Evolutionary conservation across 176 grass and related monocot species (phyloP).

Genomic region (Carex littledalei): DNA sequence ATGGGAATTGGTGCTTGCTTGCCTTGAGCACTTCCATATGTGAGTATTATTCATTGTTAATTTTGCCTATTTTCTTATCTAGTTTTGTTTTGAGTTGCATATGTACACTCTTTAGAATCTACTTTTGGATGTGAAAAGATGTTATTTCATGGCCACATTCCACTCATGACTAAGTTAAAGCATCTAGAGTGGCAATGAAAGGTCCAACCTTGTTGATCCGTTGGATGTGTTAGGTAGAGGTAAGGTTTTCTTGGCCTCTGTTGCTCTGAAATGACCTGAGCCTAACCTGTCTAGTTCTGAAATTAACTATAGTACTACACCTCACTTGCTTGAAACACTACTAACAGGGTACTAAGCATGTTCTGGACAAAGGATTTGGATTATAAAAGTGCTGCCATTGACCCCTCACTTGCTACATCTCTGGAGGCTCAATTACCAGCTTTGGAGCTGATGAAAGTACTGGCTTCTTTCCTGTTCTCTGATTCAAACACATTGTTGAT

Average conservation of each 20-base stretch:
- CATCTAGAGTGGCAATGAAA: neutral
- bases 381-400: constrained; percentile 38
- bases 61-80: constrained; percentile 13
- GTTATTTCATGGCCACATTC: neutral
- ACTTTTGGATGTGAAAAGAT: neutral
- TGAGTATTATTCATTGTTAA: constrained; percentile 32
- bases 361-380: constrained; percentile 65
- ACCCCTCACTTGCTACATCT: constrained; percentile 38
- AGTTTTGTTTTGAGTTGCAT: neutral
- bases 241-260: neutral
- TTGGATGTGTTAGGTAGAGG: neutral
- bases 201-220: neutral
- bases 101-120: neutral
- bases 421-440: constrained; percentile 56
- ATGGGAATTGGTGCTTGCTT: constrained; percentile 88
- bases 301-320: neutral
- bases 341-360: constrained; percentile 81
- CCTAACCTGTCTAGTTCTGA: neutral
- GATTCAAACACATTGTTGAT: neutral
- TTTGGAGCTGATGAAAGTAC: constrained; percentile 91
- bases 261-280: neutral
- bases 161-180: neutral
- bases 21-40: constrained; percentile 86
- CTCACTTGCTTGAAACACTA: constrained; percentile 20
- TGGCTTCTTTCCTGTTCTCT: neutral